phyloP scores from a whole-genome alignment of 768 basidiomycete species.

The Pleurotus pulmonarius region DNA sequence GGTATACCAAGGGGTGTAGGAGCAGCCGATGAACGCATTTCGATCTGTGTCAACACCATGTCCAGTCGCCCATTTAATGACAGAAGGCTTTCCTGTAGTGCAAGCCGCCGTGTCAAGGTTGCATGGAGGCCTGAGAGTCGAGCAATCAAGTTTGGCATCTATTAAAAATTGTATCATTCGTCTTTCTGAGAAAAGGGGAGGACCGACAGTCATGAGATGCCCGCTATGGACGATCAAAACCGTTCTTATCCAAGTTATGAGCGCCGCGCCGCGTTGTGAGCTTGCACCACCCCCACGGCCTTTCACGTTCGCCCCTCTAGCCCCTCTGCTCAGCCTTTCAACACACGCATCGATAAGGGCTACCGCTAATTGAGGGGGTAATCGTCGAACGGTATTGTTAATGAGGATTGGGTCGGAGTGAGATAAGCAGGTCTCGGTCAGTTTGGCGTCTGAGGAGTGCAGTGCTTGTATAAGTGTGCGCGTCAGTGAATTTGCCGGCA shows the following conservation, averaged over 20 bases:
- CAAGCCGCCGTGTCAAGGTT: slow-evolving; percentile 73
- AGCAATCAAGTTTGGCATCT: slow-evolving; percentile 93
- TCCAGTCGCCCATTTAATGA: slow-evolving; percentile 88
- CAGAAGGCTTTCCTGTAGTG: slow-evolving; percentile 80
- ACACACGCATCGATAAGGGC: slow-evolving; percentile 85
- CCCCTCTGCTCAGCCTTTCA: slow-evolving; percentile 79
- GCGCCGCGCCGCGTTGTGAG: slow-evolving; percentile 66
- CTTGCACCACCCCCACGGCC: slow-evolving; percentile 78
- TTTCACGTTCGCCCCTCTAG: slow-evolving; percentile 67
- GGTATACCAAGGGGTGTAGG: slow-evolving; percentile 51
- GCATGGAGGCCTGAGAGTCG: slow-evolving; percentile 83
- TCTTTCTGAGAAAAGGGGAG: slow-evolving; percentile 1
- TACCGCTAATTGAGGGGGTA: slow-evolving; percentile 85
- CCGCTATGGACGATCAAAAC: slow-evolving; percentile 84
- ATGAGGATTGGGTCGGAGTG: slow-evolving; percentile 83
- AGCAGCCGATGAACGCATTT: slow-evolving; percentile 74
- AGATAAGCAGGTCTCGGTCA: slow-evolving; percentile 82
- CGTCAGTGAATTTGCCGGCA: slow-evolving; percentile 84
- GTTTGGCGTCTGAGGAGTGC: slow-evolving; percentile 86
- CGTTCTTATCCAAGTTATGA: slow-evolving; percentile 76
- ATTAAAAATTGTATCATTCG: slow-evolving; percentile 12
- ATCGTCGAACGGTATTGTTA: slow-evolving; percentile 77
- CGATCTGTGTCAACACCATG: slow-evolving; percentile 91
- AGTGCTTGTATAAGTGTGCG: slow-evolving; percentile 94
- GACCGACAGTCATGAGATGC: slow-evolving; percentile 88